Percentiles rank a stretch among this genome's conserved stretches.
These are phyloP conservation scores for Trichopus zeylanicus DNA, from an alignment of 116 monocot genomes.

Conservation along the genomic window DNA sequence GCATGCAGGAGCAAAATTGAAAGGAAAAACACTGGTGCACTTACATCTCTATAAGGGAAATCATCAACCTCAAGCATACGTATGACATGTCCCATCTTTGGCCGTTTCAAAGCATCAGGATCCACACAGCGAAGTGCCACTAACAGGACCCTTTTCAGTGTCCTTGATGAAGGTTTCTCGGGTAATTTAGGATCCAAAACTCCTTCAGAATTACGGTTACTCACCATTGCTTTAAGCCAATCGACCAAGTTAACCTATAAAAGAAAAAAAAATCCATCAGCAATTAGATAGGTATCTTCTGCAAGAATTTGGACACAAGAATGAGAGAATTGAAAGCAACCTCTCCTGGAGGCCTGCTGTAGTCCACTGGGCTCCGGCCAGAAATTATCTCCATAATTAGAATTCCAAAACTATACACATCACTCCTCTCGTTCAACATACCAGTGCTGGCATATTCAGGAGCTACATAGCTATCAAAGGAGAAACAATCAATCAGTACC, in stretches of 20 bases:
- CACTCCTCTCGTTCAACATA: conserved; percentile 61
- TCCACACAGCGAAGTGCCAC: conserved; percentile 77
- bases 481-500: not conserved
- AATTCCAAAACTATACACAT: conserved; percentile 64
- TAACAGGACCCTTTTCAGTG: conserved; percentile 58
- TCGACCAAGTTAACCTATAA: conserved; percentile 76
- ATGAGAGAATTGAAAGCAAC: not conserved
- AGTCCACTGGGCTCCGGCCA: conserved; percentile 51
- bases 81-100: conserved; percentile 77
- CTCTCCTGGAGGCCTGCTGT: conserved; percentile 20
- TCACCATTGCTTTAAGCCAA: conserved; percentile 74
- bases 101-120: conserved; percentile 58
- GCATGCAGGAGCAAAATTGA: no score
- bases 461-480: conserved; percentile 40
- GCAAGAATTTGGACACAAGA: not conserved
- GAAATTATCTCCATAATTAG: conserved; percentile 62
- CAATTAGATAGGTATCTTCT: not conserved
- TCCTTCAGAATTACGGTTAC: conserved; percentile 43
- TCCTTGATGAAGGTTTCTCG: conserved; percentile 57
- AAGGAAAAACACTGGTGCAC: not conserved
- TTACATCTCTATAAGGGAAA: conserved; percentile 23
- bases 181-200: conserved; percentile 66
- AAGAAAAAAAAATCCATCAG: not conserved
- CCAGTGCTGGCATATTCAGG: conserved; percentile 69
- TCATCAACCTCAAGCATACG: conserved; percentile 87